phyloP scores from a whole-genome alignment of 257 asterid species.

The Phtheirospermum japonicum region DNA sequence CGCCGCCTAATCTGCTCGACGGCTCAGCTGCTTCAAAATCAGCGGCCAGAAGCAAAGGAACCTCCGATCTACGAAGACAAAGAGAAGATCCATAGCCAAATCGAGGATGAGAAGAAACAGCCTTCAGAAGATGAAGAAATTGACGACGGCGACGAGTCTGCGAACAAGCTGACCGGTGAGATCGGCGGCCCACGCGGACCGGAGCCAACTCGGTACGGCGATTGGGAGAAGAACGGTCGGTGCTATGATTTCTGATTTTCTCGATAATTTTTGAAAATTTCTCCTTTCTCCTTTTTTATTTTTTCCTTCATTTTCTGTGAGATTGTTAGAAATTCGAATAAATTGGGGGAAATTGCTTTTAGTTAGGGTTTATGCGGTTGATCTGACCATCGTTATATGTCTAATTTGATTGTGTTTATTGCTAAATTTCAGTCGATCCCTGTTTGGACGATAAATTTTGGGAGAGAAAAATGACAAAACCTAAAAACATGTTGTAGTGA shows the following conservation, averaged over 20 bases:
- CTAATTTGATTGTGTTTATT: no score
- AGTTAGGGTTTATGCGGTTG: background rate
- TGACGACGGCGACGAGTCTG: conserved; percentile 26
- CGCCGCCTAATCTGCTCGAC: conserved; percentile 51
- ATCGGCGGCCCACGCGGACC: conserved; percentile 89
- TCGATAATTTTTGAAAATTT: background rate
- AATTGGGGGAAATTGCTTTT: background rate
- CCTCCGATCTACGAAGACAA: conserved; percentile 24
- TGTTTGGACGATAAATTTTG: no score
- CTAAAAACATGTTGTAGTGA: no score
- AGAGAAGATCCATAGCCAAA: conserved; percentile 26
- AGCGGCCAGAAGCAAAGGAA: conserved; percentile 32
- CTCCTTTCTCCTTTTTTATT: background rate
- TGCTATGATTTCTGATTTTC: conserved; percentile 71
- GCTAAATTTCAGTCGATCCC: no score
- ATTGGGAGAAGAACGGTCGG: conserved; percentile 88
- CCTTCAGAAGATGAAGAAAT: conserved; percentile 24
- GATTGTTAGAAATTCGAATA: background rate
- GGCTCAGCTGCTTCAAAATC: conserved; percentile 41
- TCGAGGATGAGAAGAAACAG: conserved; percentile 28
- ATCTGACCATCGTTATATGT: no score
- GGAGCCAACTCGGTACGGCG: conserved; percentile 90
- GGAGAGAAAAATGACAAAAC: no score
- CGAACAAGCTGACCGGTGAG: conserved; percentile 62
- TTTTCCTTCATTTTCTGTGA: background rate